Base-by-base conservation (phyloP, 495 filamentous ascomycete genomes). In the Tuber umbilicatum region DNA sequence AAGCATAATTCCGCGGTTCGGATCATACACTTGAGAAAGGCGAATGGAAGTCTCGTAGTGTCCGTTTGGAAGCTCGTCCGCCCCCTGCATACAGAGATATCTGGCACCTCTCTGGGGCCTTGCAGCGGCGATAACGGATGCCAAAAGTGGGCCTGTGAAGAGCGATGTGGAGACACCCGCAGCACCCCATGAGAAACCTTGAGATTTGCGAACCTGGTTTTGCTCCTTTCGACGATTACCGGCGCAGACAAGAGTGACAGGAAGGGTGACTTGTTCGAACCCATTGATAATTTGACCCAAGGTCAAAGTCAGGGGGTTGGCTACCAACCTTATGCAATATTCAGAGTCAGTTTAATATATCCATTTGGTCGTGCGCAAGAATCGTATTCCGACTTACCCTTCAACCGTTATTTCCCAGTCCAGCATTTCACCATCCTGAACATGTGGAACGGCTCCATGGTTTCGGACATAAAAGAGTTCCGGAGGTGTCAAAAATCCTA, bases 391-490 rank as follows among this genome's bases (percentile, higher is more conserved):
- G 72, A 75, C 85, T 74, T 64, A 89, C 89, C 94, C 94, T 85
- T 97, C 93, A 60, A 98, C 87, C 19, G 89, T 89, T 73, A 98
- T 90, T 73, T 92, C 88, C 94, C 94, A 98, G 79, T 91, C 87
- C 71, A 89, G 88, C 69, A 94, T 88, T 9, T 91, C 89, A 43
- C 88, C 85, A 78, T 97, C 92, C 12, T 86, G 85, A 12, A 97
- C 92, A 39, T 87, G 82, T 5, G 94, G 94, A 9, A 97, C 94
- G 0, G 92, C 86, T 14, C 94, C 94, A 86, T 98, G 94, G 73
- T 97, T 98, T 76, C 94, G 85, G n/a, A 98, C 94, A 83, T 95
- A 98, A 85, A 97, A 96, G 2, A 98, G 85, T 76, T 97, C 92
- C n/a, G 93, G 91, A 37, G 90, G 91, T 6, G 94, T 98, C 50